Percentiles rank a stretch among this genome's conserved stretches.
phyloP scores from a whole-genome alignment of 1,284 basidiomycete species.

The Trametes pubescens region DNA sequence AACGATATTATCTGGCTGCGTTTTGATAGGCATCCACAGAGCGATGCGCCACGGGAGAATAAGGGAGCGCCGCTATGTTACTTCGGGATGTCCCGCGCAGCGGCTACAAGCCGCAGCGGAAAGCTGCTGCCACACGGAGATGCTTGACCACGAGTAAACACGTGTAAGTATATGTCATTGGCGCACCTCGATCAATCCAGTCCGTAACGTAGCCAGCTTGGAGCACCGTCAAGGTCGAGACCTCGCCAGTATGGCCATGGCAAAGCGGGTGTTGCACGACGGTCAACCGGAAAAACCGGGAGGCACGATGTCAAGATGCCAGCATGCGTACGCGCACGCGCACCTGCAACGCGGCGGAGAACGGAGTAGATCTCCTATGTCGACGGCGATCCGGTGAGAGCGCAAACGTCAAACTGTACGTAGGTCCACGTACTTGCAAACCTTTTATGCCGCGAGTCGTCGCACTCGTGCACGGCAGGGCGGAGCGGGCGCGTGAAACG shows the following conservation, averaged over 20 bases:
- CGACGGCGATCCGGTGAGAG: neutral
- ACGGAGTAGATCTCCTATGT: constrained; percentile 19
- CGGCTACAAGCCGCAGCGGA: neutral
- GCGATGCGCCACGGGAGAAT: constrained; percentile 15
- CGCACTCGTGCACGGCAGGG: neutral
- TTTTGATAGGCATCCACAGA: constrained; percentile 8
- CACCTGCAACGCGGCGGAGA: constrained; percentile 23
- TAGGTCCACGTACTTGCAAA: neutral
- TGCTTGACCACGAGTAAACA: neutral
- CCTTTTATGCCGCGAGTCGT: constrained; percentile 2
- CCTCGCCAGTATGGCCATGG: neutral
- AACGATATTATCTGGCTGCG: neutral
- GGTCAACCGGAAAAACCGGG: neutral
- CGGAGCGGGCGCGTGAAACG: neutral
- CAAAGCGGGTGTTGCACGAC: neutral
- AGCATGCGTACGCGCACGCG: neutral
- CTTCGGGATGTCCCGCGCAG: constrained; percentile 2
- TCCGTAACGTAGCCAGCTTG: neutral
- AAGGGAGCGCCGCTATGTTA: neutral
- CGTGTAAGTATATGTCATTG: neutral
- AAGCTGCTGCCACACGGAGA: neutral
- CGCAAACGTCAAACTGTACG: neutral
- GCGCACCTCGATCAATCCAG: neutral
- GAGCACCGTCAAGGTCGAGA: constrained; percentile 1
- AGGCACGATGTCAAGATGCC: constrained; percentile 1